Evolutionary conservation across 306 rosid genomes (phyloP).

Genomic region (Dryas alaskensis): DNA sequence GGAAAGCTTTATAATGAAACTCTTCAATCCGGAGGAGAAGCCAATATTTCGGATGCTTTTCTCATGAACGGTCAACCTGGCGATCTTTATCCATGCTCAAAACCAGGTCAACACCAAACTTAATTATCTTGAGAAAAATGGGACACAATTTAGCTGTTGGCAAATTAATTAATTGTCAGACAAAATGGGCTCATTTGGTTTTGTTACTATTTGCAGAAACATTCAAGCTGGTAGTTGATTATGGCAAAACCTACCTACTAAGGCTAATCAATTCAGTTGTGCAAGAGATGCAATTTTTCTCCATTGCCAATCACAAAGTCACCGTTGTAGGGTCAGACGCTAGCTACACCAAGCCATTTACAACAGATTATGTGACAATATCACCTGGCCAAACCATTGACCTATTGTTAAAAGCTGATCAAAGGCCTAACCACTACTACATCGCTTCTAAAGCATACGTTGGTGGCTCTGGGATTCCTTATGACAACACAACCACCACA

Average conservation of each 20-base stretch:
- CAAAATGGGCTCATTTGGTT: too few relatives aligned
- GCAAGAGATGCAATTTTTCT: constrained; percentile 18
- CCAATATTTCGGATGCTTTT: constrained; percentile 20
- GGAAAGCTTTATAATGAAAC: constrained; percentile 7
- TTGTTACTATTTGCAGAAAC: constrained; percentile 4
- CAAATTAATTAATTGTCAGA: too few relatives aligned
- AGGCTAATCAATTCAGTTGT: constrained; percentile 20
- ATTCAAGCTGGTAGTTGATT: constrained; percentile 10
- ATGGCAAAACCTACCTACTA: constrained; percentile 31
- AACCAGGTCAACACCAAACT: background rate
- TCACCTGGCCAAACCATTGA: constrained; percentile 35
- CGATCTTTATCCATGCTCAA: constrained; percentile 30
- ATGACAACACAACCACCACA: constrained; percentile 30
- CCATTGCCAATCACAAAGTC: constrained; percentile 28
- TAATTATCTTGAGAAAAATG: background rate
- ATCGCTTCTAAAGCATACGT: constrained; percentile 26
- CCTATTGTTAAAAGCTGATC: constrained; percentile 22
- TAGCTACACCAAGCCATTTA: constrained; percentile 32
- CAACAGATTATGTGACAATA: constrained; percentile 14
- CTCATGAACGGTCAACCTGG: constrained; percentile 37
- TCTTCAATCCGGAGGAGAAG: constrained; percentile 15
- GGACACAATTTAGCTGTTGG: too few relatives aligned
- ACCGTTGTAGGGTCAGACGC: constrained; percentile 33
- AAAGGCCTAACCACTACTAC: constrained; percentile 23
- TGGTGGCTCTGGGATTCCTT: background rate